phyloP scores from a whole-genome alignment of 345 rosid genomes.

The Turnera subulata region DNA sequence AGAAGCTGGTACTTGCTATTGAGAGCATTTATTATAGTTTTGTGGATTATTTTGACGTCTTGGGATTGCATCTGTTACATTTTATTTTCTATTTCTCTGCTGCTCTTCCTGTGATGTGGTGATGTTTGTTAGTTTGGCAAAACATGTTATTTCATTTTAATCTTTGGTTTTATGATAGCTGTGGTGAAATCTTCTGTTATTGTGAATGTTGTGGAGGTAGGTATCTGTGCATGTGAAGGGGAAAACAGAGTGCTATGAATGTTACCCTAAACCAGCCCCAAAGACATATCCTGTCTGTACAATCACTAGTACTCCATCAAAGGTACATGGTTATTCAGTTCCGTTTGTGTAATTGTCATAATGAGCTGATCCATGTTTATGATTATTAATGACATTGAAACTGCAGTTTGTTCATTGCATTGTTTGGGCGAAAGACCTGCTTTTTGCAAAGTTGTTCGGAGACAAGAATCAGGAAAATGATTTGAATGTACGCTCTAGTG shows the following conservation, averaged over 20 bases:
- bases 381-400: slow-evolving; percentile 12
- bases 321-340: slow-evolving; percentile 43
- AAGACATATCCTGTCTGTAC: slow-evolving; percentile 99
- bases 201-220: slow-evolving; percentile 33
- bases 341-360: background rate
- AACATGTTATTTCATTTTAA: background rate
- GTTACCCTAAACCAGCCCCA: slow-evolving; percentile 93
- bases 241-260: slow-evolving; percentile 93
- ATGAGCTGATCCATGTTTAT: background rate
- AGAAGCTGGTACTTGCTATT: too few relatives aligned
- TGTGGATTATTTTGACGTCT: background rate
- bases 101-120: slow-evolving; percentile 1
- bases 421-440: slow-evolving; percentile 98
- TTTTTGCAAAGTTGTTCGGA: slow-evolving; percentile 95
- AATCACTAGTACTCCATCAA: slow-evolving; percentile 96
- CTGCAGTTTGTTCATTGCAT: slow-evolving; percentile 97
- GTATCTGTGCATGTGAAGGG: slow-evolving; percentile 93
- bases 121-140: background rate
- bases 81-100: background rate
- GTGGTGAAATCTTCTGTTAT: slow-evolving; percentile 11
- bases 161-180: slow-evolving; percentile 14
- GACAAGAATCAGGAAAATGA: slow-evolving; percentile 95
- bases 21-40: too few relatives aligned
- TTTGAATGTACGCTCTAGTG: slow-evolving; percentile 81
- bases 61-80: background rate